Percentiles rank a stretch among this genome's conserved stretches.
These are phyloP conservation scores for Collybia sordida DNA, from an alignment of 768 basidiomycete species.

Conservation along the genomic window DNA sequence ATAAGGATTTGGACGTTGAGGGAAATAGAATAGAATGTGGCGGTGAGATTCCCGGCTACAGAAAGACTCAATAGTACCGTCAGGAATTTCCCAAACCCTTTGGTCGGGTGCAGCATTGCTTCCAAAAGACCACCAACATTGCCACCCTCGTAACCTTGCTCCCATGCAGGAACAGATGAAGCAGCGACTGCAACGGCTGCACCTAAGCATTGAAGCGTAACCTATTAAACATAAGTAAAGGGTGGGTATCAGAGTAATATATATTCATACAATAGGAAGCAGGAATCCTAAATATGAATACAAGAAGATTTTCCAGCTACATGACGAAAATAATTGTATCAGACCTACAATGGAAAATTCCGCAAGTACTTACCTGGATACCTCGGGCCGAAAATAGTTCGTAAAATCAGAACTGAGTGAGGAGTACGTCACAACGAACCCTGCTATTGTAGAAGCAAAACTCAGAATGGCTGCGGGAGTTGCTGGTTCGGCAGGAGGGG, in stretches of 20 bases:
- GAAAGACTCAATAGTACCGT: conserved; percentile 80
- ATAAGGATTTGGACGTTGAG: conserved; percentile 72
- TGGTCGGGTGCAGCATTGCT: conserved; percentile 69
- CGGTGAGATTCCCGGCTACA: conserved; percentile 79
- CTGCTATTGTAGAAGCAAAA: conserved; percentile 71
- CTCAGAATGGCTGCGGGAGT: conserved; percentile 54
- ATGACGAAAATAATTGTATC: not conserved
- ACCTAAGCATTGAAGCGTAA: conserved; percentile 48
- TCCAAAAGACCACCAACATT: conserved; percentile 72
- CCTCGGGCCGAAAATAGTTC: conserved; percentile 60
- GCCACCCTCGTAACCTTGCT: conserved; percentile 49
- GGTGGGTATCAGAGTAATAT: not conserved
- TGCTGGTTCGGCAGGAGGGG: conserved; percentile 49
- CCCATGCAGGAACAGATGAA: conserved; percentile 59
- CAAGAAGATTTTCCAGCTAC: conserved; percentile 61
- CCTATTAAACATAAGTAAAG: conserved; percentile 21
- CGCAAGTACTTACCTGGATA: conserved; percentile 45
- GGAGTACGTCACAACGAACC: conserved; percentile 68
- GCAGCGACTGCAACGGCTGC: conserved; percentile 65
- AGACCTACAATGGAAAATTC: not conserved
- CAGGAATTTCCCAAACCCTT: conserved; percentile 76
- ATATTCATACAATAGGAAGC: conserved; percentile 47
- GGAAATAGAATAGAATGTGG: conserved; percentile 79
- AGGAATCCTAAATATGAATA: conserved; percentile 72
- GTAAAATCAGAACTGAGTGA: conserved; percentile 73